Evolutionary conservation across 1,139 yeast genomes (phyloP).

Genomic region (Casaregolazyma suthepensis): DNA sequence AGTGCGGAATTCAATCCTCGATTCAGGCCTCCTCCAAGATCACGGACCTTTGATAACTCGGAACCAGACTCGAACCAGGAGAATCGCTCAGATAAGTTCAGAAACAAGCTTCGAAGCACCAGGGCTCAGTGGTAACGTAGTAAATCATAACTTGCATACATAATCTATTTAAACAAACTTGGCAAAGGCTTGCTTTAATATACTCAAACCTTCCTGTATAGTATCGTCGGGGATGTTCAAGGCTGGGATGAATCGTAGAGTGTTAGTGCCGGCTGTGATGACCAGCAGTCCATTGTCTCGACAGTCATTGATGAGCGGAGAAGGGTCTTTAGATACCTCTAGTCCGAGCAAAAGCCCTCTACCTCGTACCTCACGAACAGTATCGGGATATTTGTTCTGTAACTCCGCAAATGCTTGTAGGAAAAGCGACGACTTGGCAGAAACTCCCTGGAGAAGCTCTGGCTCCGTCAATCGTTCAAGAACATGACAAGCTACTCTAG

Average conservation of each 20-base stretch:
- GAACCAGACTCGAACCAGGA: slow-evolving; percentile 6
- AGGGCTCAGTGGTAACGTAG: slow-evolving; percentile 23
- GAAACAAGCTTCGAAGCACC: slow-evolving; percentile 23
- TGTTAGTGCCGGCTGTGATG: slow-evolving; percentile 88
- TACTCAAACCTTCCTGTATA: slow-evolving; percentile 61
- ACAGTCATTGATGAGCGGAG: slow-evolving; percentile 59
- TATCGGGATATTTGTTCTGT: slow-evolving; percentile 50
- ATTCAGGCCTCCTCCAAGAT: slow-evolving; percentile 6
- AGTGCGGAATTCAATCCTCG: not conserved
- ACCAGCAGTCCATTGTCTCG: slow-evolving; percentile 75
- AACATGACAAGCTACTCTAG: slow-evolving; percentile 74
- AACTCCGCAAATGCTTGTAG: slow-evolving; percentile 46
- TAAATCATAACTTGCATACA: not conserved
- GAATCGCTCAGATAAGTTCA: slow-evolving; percentile 20
- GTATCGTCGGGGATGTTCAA: slow-evolving; percentile 69
- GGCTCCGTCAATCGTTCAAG: slow-evolving; percentile 58
- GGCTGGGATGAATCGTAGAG: slow-evolving; percentile 87
- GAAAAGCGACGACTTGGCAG: slow-evolving; percentile 51
- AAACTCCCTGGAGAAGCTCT: slow-evolving; percentile 55
- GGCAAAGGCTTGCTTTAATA: slow-evolving; percentile 42
- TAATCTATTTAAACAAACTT: not conserved
- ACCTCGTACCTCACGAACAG: slow-evolving; percentile 63
- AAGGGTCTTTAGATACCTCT: slow-evolving; percentile 64
- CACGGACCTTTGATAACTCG: slow-evolving; percentile 5
- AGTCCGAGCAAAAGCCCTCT: slow-evolving; percentile 81